Percentiles rank a stretch among this genome's conserved stretches.
Conservation (phyloP, 192 early-diverging fungal species). For the Rhizophagus prolifer region DNA sequence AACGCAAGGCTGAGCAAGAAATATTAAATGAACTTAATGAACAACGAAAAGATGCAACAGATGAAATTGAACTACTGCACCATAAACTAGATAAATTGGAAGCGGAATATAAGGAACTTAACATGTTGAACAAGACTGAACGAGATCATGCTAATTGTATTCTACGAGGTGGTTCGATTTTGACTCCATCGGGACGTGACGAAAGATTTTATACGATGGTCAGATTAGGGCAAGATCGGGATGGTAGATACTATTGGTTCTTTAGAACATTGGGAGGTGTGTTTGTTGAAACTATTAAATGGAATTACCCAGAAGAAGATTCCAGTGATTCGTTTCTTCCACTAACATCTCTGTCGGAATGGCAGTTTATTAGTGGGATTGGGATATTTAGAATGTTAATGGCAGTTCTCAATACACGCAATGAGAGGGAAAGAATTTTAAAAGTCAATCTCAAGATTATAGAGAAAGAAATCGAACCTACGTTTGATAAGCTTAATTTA, state of each 20-base stretch:
- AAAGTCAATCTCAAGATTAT: not conserved
- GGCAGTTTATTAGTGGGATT: not conserved
- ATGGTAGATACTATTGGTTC: constrained; percentile 7
- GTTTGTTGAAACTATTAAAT: not conserved
- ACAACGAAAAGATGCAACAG: not conserved
- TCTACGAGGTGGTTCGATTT: not conserved
- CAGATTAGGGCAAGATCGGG: not conserved
- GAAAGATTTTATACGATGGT: not conserved
- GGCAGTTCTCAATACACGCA: not conserved
- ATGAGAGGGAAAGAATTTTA: not conserved
- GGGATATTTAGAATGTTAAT: not conserved
- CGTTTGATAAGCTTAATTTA: not conserved
- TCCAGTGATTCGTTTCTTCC: not conserved
- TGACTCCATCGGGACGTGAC: not conserved
- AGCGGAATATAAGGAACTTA: not conserved
- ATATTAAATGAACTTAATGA: not conserved
- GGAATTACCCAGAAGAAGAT: not conserved
- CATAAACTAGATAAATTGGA: not conserved
- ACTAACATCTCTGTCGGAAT: not conserved
- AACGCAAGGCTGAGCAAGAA: not conserved
- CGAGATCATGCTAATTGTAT: not conserved
- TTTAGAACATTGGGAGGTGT: not conserved
- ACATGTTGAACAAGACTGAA: not conserved
- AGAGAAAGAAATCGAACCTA: not conserved
- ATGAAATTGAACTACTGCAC: not conserved